phyloP scores from a whole-genome alignment of 495 filamentous ascomycete species.

The Penicillium coffeae region DNA sequence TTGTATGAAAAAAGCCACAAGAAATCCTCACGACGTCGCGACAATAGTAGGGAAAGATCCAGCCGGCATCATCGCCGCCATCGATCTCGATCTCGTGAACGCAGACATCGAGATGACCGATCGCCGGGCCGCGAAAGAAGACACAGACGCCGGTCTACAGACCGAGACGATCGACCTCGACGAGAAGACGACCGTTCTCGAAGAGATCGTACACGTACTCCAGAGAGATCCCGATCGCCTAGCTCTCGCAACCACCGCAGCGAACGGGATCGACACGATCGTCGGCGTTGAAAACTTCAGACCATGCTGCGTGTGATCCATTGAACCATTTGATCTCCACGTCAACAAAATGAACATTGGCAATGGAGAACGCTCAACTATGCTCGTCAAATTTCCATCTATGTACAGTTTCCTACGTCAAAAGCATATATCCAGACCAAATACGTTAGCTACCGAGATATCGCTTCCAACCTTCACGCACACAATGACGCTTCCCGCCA shows the following conservation, averaged over 20 bases:
- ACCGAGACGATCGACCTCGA: slow-evolving; percentile 22
- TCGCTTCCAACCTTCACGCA: slow-evolving; percentile 76
- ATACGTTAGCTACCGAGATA: slow-evolving; percentile 57
- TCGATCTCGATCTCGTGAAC: slow-evolving; percentile 35
- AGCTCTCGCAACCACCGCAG: slow-evolving; percentile 29
- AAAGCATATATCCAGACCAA: neutral
- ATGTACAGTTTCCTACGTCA: neutral
- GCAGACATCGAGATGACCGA: slow-evolving; percentile 32
- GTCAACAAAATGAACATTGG: too few relatives aligned
- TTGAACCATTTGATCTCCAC: neutral
- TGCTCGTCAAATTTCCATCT: neutral
- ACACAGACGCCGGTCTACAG: slow-evolving; percentile 25
- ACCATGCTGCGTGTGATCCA: slow-evolving; percentile 4
- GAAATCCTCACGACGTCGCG: slow-evolving; percentile 33
- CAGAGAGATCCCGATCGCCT: slow-evolving; percentile 8
- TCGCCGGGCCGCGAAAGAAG: slow-evolving; percentile 31
- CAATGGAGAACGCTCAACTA: too few relatives aligned
- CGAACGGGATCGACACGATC: slow-evolving; percentile 33
- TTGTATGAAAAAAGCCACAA: slow-evolving; percentile 45
- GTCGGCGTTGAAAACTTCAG: slow-evolving; percentile 22
- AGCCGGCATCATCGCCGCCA: slow-evolving; percentile 57
- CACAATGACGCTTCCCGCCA: slow-evolving; percentile 57
- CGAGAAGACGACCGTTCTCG: slow-evolving; percentile 31
- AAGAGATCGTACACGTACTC: neutral
- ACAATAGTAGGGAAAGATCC: slow-evolving; percentile 35